These are phyloP conservation scores for California macrophylla DNA, from an alignment of 441 rosid species.

Conservation along the genomic window DNA sequence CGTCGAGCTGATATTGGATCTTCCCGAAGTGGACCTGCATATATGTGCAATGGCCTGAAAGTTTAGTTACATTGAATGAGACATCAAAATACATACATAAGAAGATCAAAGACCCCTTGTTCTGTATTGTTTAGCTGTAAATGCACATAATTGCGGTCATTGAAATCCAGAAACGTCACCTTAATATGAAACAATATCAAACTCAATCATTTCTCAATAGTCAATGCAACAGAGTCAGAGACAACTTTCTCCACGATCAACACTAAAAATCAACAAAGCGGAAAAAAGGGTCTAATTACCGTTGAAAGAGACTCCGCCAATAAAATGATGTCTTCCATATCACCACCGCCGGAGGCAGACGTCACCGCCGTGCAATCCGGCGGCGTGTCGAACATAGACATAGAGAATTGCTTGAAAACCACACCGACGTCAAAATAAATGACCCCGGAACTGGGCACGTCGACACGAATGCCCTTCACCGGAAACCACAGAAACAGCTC, in stretches of 20 bases:
- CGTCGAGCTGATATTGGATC: conserved; percentile 24
- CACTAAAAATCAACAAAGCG: not conserved
- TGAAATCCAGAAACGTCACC: too few relatives aligned
- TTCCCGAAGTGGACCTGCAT: conserved; percentile 35
- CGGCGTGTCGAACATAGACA: conserved; percentile 76
- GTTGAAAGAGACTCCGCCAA: conserved; percentile 18
- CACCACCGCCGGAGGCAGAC: conserved; percentile 5
- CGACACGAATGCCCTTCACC: conserved; percentile 70
- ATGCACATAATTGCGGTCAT: too few relatives aligned
- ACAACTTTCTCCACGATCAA: not conserved
- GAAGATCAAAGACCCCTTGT: too few relatives aligned
- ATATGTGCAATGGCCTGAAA: not conserved
- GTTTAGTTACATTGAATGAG: too few relatives aligned
- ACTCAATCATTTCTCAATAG: too few relatives aligned
- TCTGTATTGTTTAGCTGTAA: too few relatives aligned
- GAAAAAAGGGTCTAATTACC: conserved; percentile 27
- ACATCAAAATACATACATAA: too few relatives aligned
- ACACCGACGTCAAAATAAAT: conserved; percentile 85
- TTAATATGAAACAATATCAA: too few relatives aligned
- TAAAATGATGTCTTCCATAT: conserved; percentile 17
- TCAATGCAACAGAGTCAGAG: too few relatives aligned
- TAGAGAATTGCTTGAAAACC: conserved; percentile 60
- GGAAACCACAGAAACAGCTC: conserved; percentile 84
- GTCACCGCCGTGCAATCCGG: conserved; percentile 50
- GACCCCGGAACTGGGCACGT: conserved; percentile 75